phyloP scores from a whole-genome alignment of 441 rosid genomes.

The Pelargonium citronellum region DNA sequence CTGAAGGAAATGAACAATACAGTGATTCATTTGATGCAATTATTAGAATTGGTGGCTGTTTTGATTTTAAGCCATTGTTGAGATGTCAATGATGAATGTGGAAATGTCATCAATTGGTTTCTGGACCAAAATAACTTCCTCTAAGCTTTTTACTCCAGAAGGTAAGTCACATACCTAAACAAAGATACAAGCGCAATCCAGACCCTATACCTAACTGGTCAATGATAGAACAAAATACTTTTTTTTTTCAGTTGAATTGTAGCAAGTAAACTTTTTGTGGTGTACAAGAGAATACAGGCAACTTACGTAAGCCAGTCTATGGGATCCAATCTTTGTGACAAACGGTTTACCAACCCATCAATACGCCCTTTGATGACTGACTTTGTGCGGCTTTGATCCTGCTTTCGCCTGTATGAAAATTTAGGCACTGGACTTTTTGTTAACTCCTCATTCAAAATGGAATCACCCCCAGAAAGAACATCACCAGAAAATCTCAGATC shows the following conservation, averaged over 20 bases:
- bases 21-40: too few relatives aligned
- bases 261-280: neutral
- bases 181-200: too few relatives aligned
- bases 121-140: too few relatives aligned
- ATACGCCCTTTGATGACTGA: conserved; percentile 48
- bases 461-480: conserved; percentile 73
- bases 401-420: conserved; percentile 59
- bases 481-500: conserved; percentile 84
- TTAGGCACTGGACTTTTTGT: conserved; percentile 45
- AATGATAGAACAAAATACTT: too few relatives aligned
- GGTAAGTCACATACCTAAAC: too few relatives aligned
- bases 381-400: conserved; percentile 47
- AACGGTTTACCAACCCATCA: conserved; percentile 52
- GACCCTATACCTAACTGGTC: too few relatives aligned
- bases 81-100: too few relatives aligned
- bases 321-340: conserved; percentile 82
- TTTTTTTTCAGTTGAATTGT: too few relatives aligned
- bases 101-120: too few relatives aligned
- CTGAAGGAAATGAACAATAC: too few relatives aligned
- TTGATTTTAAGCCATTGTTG: too few relatives aligned
- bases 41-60: too few relatives aligned
- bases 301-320: conserved; percentile 99
- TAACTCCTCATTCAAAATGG: conserved; percentile 38
- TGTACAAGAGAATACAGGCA: conserved; percentile 11
- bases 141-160: neutral